Evolutionary conservation across 140 eudicot genomes (phyloP).

Genomic region (Oenanthe javanica): DNA sequence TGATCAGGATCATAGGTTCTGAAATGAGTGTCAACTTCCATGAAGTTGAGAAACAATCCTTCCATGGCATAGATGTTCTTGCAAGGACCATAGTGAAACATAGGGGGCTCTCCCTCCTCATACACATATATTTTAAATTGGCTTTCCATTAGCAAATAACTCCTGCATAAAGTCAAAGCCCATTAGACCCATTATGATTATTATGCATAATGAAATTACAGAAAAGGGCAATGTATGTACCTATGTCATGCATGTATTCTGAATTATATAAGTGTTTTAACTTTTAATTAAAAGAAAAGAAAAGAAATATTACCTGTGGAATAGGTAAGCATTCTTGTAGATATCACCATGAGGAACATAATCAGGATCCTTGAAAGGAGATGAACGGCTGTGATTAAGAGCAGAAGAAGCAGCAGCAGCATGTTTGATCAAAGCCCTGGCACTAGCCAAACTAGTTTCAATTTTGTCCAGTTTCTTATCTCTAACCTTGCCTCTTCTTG

Average conservation of each 20-base stretch:
- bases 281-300: not conserved
- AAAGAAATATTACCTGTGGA: conserved; percentile 37
- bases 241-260: not conserved
- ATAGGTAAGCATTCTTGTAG: conserved; percentile 43
- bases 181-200: not conserved
- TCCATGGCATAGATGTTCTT: conserved; percentile 72
- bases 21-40: conserved; percentile 37
- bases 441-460: conserved; percentile 51
- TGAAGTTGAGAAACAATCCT: conserved; percentile 56
- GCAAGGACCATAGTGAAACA: conserved; percentile 79
- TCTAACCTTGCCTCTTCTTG: conserved; percentile 35
- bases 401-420: conserved; percentile 15
- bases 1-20: conserved; percentile 47
- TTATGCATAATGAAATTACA: not conserved
- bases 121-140: conserved; percentile 68
- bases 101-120: conserved; percentile 83
- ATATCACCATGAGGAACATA: conserved; percentile 52
- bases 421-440: conserved; percentile 53
- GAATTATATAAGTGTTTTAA: not conserved
- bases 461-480: conserved; percentile 42
- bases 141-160: conserved; percentile 77
- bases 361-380: conserved; percentile 28
- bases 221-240: not conserved
- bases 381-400: conserved; percentile 23
- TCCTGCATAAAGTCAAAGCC: conserved; percentile 34